phyloP scores from a whole-genome alignment of 2,329 filamentous ascomycete species.

The Coleophoma crateriformis region DNA sequence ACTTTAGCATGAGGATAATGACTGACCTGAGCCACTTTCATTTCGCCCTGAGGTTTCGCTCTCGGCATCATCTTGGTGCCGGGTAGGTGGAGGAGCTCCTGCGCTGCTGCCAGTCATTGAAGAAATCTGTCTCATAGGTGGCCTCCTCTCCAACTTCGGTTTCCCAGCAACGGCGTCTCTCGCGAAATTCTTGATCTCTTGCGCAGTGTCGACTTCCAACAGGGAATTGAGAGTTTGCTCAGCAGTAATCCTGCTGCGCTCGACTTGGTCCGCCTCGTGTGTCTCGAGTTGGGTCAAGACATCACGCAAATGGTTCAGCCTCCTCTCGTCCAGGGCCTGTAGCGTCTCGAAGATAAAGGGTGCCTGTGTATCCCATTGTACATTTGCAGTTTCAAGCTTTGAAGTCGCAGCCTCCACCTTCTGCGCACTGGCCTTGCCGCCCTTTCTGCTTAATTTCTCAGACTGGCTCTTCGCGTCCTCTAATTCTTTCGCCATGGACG shows the following conservation, averaged over 20 bases:
- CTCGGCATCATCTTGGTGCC: slow-evolving; percentile 1
- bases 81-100: slow-evolving; percentile 17
- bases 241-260: slow-evolving; percentile 66
- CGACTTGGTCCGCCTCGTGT: slow-evolving; percentile 81
- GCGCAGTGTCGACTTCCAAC: slow-evolving; percentile 79
- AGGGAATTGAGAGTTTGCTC: slow-evolving; percentile 77
- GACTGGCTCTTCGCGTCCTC: slow-evolving; percentile 78
- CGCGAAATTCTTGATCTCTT: slow-evolving; percentile 76
- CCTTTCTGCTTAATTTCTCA: slow-evolving; percentile 80
- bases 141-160: slow-evolving; percentile 21
- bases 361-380: slow-evolving; percentile 90
- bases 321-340: slow-evolving; percentile 83
- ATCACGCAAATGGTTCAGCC: slow-evolving; percentile 85
- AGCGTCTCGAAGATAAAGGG: slow-evolving; percentile 93
- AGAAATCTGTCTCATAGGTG: slow-evolving; percentile 17
- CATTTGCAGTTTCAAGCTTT: slow-evolving; percentile 70
- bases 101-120: slow-evolving; percentile 10
- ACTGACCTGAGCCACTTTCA: slow-evolving; percentile 2
- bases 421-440: slow-evolving; percentile 65
- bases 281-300: slow-evolving; percentile 90
- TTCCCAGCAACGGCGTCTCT: slow-evolving; percentile 31
- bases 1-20: not conserved
- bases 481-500: slow-evolving; percentile 76
- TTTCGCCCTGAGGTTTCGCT: slow-evolving; percentile 4
- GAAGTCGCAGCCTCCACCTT: slow-evolving; percentile 72